phyloP scores from a whole-genome alignment of 371 early-diverging fungal species.

The Mucor lusitanicus region DNA sequence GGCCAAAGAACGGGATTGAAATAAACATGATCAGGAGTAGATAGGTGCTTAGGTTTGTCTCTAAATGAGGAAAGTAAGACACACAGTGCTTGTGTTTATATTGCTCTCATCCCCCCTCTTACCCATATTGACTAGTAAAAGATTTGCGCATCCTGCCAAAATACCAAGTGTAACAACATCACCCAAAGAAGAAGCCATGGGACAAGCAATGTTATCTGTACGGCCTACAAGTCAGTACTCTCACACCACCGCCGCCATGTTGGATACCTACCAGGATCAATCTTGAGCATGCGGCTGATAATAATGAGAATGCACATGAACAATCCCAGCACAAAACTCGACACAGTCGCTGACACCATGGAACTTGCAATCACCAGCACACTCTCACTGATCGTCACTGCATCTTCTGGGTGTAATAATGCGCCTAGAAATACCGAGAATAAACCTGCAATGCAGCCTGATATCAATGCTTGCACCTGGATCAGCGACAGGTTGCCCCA shows the following conservation, averaged over 20 bases:
- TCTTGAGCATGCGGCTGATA: conserved; percentile 59
- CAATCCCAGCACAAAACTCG: conserved; percentile 72
- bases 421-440: conserved; percentile 67
- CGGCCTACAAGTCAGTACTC: background rate
- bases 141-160: conserved; percentile 59
- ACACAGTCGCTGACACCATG: conserved; percentile 73
- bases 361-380: conserved; percentile 70
- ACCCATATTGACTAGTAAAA: conserved; percentile 50
- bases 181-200: conserved; percentile 73
- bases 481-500: conserved; percentile 74
- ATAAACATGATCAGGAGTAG: conserved; percentile 50
- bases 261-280: conserved; percentile 74
- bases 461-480: conserved; percentile 70
- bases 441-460: conserved; percentile 71
- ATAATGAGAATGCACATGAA: conserved; percentile 76
- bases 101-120: conserved; percentile 13
- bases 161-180: conserved; percentile 74
- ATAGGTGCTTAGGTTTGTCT: conserved; percentile 48
- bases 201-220: conserved; percentile 69
- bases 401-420: conserved; percentile 52
- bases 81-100: conserved; percentile 5
- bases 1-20: conserved; percentile 59
- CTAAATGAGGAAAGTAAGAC: conserved; percentile 21
- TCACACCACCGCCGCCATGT: background rate
- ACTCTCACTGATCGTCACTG: conserved; percentile 54